Conservation (phyloP, 2,329 filamentous ascomycete species). For the Colletotrichum abscissum region DNA sequence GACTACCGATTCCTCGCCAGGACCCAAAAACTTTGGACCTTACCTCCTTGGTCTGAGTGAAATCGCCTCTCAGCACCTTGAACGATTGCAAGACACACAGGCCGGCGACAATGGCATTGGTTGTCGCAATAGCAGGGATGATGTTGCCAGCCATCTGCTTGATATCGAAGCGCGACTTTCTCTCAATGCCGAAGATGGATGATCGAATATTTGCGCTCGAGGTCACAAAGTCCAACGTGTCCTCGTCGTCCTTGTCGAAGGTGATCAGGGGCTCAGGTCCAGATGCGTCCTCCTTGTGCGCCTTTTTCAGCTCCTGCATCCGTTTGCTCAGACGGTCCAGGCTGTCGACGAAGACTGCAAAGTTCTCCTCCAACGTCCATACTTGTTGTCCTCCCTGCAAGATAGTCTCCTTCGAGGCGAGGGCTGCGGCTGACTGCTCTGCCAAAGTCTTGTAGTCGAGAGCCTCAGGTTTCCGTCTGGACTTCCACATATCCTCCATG, state of each 20-base stretch:
- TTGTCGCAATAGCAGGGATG: slow-evolving; percentile 97
- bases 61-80: slow-evolving; percentile 84
- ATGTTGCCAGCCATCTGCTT: slow-evolving; percentile 99
- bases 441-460: slow-evolving; percentile 75
- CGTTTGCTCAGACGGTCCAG: slow-evolving; percentile 81
- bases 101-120: slow-evolving; percentile 94
- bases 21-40: slow-evolving; percentile 28
- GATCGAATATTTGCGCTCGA: slow-evolving; percentile 92
- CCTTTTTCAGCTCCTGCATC: slow-evolving; percentile 70
- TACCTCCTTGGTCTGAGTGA: slow-evolving; percentile 79
- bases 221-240: slow-evolving; percentile 94
- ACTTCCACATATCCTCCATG: slow-evolving; percentile 98
- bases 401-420: slow-evolving; percentile 65
- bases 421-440: slow-evolving; percentile 59
- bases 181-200: slow-evolving; percentile 87
- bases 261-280: slow-evolving; percentile 74
- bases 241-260: slow-evolving; percentile 97
- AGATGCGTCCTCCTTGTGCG: slow-evolving; percentile 54
- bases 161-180: slow-evolving; percentile 92
- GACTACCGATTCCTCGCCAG: slow-evolving; percentile 4
- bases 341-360: slow-evolving; percentile 88
- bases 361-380: slow-evolving; percentile 88
- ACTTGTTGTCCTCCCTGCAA: slow-evolving; percentile 76
- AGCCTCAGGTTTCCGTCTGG: slow-evolving; percentile 77
- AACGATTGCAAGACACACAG: slow-evolving; percentile 93